Conservation (phyloP, 169 alveolate genomes). For the Plasmodium chabaudi region DNA sequence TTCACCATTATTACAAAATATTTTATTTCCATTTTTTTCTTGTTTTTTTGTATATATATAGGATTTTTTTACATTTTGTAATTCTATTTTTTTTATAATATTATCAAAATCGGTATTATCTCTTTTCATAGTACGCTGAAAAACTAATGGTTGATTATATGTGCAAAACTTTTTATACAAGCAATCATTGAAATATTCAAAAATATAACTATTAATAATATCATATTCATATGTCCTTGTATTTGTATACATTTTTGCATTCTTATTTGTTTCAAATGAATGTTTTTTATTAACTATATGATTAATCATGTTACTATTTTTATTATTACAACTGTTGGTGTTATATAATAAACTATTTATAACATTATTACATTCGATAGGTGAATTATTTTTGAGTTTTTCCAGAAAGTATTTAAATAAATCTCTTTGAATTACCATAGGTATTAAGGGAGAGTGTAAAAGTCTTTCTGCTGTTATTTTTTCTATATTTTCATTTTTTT, state of each 20-base stretch:
- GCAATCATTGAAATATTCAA: conserved; percentile 21
- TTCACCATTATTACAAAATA: neutral
- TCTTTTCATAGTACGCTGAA: conserved; percentile 12
- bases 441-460: conserved; percentile 57
- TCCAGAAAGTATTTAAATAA: conserved; percentile 56
- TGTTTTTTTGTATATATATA: conserved; percentile 7
- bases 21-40: conserved; percentile 6
- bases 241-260: conserved; percentile 6
- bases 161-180: conserved; percentile 36
- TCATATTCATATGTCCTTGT: conserved; percentile 50
- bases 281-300: no score
- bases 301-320: neutral
- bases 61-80: conserved; percentile 10
- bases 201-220: conserved; percentile 52
- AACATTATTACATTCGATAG: conserved; percentile 40
- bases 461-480: conserved; percentile 54
- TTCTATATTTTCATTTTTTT: neutral
- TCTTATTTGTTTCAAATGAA: conserved; percentile 25
- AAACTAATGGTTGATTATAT: conserved; percentile 32
- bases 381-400: conserved; percentile 40
- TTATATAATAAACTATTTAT: conserved; percentile 18
- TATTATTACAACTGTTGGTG: neutral
- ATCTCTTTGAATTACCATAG: conserved; percentile 70
- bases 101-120: neutral
- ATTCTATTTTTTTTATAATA: conserved; percentile 12